Evolutionary conservation across 352 stramenopile species (phyloP).

Genomic region (Phytophthora gonapodyides): DNA sequence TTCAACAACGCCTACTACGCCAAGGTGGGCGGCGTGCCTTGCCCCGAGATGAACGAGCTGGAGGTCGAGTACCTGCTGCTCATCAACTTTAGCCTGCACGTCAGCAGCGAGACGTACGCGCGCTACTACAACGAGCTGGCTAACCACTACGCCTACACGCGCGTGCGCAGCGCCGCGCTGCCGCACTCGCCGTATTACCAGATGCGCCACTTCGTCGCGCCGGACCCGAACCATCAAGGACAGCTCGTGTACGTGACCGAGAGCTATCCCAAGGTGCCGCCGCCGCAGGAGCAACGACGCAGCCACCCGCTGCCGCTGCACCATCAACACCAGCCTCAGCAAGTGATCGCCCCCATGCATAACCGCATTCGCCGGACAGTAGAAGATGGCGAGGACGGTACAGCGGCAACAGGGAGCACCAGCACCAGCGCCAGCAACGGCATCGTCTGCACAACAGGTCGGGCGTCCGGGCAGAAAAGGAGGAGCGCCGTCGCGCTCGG

Average conservation of each 20-base stretch:
- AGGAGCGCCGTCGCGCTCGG: constrained; percentile 78
- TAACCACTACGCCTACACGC: constrained; percentile 85
- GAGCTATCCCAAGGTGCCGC: constrained; percentile 45
- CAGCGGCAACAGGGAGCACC: constrained; percentile 24
- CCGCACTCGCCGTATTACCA: constrained; percentile 49
- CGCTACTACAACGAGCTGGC: constrained; percentile 93
- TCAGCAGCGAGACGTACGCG: constrained; percentile 88
- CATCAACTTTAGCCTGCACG: constrained; percentile 98
- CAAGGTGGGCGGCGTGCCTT: constrained; percentile 94
- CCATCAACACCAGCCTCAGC: constrained; percentile 38
- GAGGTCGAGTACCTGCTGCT: constrained; percentile 98
- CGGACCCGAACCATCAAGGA: constrained; percentile 63
- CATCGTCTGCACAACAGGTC: constrained; percentile 55
- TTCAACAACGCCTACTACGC: constrained; percentile 99
- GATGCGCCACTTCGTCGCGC: constrained; percentile 69
- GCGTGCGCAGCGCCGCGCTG: constrained; percentile 43
- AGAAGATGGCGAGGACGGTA: constrained; percentile 43
- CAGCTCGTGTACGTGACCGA: constrained; percentile 84
- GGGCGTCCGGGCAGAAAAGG: constrained; percentile 76
- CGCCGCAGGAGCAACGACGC: constrained; percentile 30
- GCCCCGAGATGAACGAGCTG: constrained; percentile 97
- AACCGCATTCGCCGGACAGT: constrained; percentile 39
- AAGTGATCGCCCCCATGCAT: constrained; percentile 20
- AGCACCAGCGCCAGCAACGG: constrained; percentile 29
- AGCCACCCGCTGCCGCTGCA: constrained; percentile 39